Evolutionary conservation across 2,329 filamentous ascomycete genomes (phyloP), one percentile per base, ranked within the genome.

Genomic region (Fusarium longipes): DNA sequence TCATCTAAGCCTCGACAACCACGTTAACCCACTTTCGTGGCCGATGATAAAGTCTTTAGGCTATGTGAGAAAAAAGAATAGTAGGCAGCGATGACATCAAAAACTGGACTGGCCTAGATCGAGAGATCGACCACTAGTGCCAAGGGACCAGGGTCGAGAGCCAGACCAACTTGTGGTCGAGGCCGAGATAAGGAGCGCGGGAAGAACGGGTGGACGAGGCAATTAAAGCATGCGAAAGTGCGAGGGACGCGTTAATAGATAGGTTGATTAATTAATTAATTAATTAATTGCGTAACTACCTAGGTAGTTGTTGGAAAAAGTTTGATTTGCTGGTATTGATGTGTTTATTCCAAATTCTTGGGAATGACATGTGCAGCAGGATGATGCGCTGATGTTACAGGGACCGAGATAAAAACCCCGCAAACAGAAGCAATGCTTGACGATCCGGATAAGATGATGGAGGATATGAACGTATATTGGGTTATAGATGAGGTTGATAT

Each of bases 51-150:
- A 24, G n/a, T 18, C 49, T 17, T 49, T 49, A 49, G 45, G 45
- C 33, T 38, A 35, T 54, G 30, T 36, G 40, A 33, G 38, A 45
- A 15, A 24, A 25, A 39, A 39, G 8, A 27, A 9, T 8, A 38
- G 29, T 29, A 49, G 33, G 30, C 33, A 40, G 45, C 42, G 51
- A 57, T 64, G 44, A 47, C 44, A 48, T 61, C 45, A 33, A 68
- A 25, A 27, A 25, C 38, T 53, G 32, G 59, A 32, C 48, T 62
- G 48, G 65, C 18, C 61, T 48, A 55, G 53, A 59, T 45, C 56
- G 42, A 66, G 57, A 64, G 68, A 72, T 72, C 66, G 54, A 55
- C 70, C 57, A 63, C 60, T 72, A 72, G 59, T 57, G 65, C 56
- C 48, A 61, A 65, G 57, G 10, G 58, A 44, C 56, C 62, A 57